Percentiles rank a stretch among this genome's conserved stretches.
phyloP scores from a whole-genome alignment of 208 protist species.

The Trypanosoma congolense region DNA sequence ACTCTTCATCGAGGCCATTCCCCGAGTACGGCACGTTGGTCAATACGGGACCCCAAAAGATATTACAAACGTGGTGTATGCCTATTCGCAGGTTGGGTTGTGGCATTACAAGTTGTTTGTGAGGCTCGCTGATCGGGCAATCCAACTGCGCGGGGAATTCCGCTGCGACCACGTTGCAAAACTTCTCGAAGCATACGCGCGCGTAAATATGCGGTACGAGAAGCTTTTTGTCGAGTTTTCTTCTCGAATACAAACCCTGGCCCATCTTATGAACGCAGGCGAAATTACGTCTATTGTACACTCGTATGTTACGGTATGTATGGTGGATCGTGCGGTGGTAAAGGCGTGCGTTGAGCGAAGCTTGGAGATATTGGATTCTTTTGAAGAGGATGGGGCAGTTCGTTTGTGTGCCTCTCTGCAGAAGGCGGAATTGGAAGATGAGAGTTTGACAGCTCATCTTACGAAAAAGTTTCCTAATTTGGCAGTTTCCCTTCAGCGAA shows the following conservation, averaged over 20 bases:
- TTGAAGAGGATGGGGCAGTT: conserved; percentile 33
- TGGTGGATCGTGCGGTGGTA: conserved; percentile 37
- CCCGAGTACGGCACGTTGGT: conserved; percentile 68
- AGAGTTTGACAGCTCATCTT: conserved; percentile 22
- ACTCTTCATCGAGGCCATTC: conserved; percentile 81
- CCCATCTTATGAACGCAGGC: conserved; percentile 34
- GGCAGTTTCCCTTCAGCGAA: conserved; percentile 1
- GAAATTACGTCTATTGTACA: conserved; percentile 41
- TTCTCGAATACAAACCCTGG: conserved; percentile 52
- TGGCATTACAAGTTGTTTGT: conserved; percentile 89
- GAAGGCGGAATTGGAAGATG: conserved; percentile 21
- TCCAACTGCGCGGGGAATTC: conserved; percentile 64
- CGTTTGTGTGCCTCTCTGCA: conserved; percentile 26
- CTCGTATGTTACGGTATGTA: conserved; percentile 47
- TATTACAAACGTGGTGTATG: conserved; percentile 64
- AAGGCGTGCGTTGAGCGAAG: conserved; percentile 40
- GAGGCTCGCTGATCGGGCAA: conserved; percentile 67
- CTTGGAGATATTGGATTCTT: conserved; percentile 23
- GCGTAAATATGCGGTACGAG: conserved; percentile 78
- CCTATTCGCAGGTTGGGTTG: conserved; percentile 66
- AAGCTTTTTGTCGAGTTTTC: conserved; percentile 70
- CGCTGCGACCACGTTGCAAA: conserved; percentile 29
- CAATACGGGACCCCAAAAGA: conserved; percentile 72
- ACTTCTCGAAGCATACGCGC: conserved; percentile 53
- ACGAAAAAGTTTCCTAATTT: conserved; percentile 31